Evolutionary conservation across 495 filamentous ascomycete species (phyloP).

Genomic region (Penicillium dipodomyicola): DNA sequence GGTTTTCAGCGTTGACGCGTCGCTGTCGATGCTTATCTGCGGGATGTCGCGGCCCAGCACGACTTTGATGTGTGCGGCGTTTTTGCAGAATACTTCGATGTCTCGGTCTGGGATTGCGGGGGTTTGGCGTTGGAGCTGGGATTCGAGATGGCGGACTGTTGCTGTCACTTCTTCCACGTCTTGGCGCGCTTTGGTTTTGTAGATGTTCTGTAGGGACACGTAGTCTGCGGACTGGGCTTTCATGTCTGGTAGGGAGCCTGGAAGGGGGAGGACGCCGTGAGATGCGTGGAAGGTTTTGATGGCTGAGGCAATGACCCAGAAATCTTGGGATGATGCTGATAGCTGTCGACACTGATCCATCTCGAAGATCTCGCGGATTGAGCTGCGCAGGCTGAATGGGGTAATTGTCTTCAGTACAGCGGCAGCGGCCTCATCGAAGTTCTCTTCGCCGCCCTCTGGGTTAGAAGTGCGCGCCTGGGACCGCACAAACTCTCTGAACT

Average conservation of each 20-base stretch:
- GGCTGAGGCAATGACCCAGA: conserved; percentile 90
- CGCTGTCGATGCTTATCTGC: conserved; percentile 36
- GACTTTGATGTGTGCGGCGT: conserved; percentile 88
- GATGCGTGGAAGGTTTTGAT: conserved; percentile 69
- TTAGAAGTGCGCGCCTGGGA: conserved; percentile 66
- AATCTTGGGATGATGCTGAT: conserved; percentile 48
- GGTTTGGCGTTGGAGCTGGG: conserved; percentile 45
- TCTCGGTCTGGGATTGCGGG: conserved; percentile 64
- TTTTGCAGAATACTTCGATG: conserved; percentile 93
- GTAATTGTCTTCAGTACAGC: conserved; percentile 84
- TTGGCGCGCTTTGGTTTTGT: conserved; percentile 81
- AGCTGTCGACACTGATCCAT: conserved; percentile 56
- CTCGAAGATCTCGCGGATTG: conserved; percentile 74
- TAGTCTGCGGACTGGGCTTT: conserved; percentile 93
- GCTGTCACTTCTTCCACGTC: conserved; percentile 76
- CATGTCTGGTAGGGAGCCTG: conserved; percentile 93
- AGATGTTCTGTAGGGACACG: conserved; percentile 86
- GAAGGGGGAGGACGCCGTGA: conserved; percentile 73
- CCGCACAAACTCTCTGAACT: conserved; percentile 69
- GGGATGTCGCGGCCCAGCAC: conserved; percentile 62
- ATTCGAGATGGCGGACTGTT: conserved; percentile 62
- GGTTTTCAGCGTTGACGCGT: conserved; percentile 32
- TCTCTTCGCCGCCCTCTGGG: conserved; percentile 90
- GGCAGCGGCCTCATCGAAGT: conserved; percentile 87
- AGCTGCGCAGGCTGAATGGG: conserved; percentile 60